These are phyloP conservation scores for Avena sativa DNA, from an alignment of 176 grass and related monocot genomes.

Conservation along the genomic window DNA sequence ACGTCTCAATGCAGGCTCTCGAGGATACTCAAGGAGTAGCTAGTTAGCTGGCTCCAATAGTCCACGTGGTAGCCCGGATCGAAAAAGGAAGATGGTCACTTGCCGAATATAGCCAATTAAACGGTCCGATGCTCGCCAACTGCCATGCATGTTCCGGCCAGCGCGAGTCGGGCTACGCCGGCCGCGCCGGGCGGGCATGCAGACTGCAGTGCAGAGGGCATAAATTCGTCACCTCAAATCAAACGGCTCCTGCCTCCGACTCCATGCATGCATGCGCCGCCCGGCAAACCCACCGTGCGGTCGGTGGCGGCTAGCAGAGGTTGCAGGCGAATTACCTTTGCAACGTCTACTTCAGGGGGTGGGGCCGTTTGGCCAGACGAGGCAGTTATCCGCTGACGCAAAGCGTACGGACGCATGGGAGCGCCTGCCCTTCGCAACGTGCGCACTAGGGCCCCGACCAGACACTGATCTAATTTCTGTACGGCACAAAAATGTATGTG, in stretches of 20 bases:
- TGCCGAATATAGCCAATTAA: background rate
- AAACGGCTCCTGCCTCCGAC: background rate
- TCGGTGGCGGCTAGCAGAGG: constrained; percentile 44
- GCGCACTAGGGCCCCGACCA: background rate
- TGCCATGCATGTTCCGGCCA: background rate
- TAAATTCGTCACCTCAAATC: background rate
- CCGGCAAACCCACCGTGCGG: constrained; percentile 22
- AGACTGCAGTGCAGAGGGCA: background rate
- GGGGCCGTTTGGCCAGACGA: background rate
- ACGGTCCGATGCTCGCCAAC: background rate
- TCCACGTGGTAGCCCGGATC: background rate
- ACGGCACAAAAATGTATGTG: no score
- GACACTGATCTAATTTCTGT: no score
- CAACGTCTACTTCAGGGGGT: constrained; percentile 1
- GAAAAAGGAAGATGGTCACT: background rate
- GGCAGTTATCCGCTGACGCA: background rate
- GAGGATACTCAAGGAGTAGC: no score
- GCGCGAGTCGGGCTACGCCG: background rate
- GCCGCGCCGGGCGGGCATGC: no score
- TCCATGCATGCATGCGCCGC: background rate
- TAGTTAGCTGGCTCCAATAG: no score
- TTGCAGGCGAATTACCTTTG: background rate
- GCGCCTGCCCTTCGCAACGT: background rate
- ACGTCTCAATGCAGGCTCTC: no score
- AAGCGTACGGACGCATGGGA: background rate